Conservation (phyloP, 2,329 filamentous ascomycete species). For the Botrytis galanthina region DNA sequence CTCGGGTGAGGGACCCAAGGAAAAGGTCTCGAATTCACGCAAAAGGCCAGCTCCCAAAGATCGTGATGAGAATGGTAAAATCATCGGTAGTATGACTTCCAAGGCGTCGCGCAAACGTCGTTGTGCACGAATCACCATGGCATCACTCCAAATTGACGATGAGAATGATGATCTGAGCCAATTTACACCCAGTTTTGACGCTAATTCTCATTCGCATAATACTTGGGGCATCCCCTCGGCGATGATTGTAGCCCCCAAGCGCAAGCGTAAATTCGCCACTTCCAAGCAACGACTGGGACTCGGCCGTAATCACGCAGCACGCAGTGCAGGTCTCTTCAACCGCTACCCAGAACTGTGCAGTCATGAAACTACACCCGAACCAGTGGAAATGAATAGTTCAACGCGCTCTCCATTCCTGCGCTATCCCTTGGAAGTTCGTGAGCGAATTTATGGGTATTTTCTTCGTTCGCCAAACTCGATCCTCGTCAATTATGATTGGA, state of each 20-base stretch:
- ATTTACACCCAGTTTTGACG: conserved; percentile 4
- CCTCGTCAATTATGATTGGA: conserved; percentile 31
- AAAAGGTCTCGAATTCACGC: not conserved
- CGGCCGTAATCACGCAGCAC: not conserved
- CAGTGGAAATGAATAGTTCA: conserved; percentile 22
- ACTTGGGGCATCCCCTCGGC: conserved; percentile 18
- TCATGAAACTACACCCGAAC: not conserved
- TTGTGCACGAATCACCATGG: not conserved
- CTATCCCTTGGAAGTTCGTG: conserved; percentile 31
- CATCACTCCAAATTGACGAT: conserved; percentile 19
- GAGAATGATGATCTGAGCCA: conserved; percentile 19
- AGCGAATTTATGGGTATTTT: conserved; percentile 31
- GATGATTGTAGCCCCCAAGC: conserved; percentile 7
- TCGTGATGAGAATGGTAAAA: not conserved
- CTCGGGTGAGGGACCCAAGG: not conserved
- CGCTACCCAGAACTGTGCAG: not conserved
- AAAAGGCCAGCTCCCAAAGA: not conserved
- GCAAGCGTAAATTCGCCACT: conserved; percentile 7
- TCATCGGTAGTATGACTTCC: not conserved
- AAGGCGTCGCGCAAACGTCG: conserved; percentile 17
- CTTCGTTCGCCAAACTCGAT: conserved; percentile 29
- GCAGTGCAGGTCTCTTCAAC: not conserved
- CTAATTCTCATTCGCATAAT: conserved; percentile 15
- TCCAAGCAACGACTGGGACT: not conserved
- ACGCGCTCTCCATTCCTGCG: conserved; percentile 26